Percentiles rank a stretch among this genome's conserved stretches.
These are phyloP conservation scores for Knoxia roxburghii DNA, from an alignment of 257 asterid genomes.

Conservation along the genomic window DNA sequence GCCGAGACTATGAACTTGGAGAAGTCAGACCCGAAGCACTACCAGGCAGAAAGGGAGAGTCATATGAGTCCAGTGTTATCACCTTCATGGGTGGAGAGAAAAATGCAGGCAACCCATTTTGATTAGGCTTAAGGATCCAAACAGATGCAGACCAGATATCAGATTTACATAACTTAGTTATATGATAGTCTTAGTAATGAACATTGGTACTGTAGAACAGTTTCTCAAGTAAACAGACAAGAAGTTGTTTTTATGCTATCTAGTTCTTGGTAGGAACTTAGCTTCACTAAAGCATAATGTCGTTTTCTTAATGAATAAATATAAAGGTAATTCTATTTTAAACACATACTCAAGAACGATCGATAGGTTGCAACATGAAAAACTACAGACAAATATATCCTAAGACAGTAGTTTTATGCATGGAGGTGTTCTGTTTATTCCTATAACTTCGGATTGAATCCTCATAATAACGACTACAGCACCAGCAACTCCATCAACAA, in stretches of 20 bases:
- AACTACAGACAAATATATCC: background rate
- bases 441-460: background rate
- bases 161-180: background rate
- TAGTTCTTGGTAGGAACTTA: slow-evolving; percentile 1
- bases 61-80: slow-evolving; percentile 60
- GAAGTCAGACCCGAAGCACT: slow-evolving; percentile 24
- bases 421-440: background rate
- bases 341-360: background rate
- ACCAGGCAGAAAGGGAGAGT: slow-evolving; percentile 22
- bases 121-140: slow-evolving; percentile 8
- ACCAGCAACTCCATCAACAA: background rate
- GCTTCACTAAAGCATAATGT: background rate
- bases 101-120: slow-evolving; percentile 43
- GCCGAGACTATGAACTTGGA: slow-evolving; percentile 29
- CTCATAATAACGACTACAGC: background rate
- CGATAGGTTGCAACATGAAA: too few species aligned
- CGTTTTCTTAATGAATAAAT: too few species aligned
- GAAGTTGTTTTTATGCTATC: background rate
- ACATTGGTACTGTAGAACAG: background rate
- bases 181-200: background rate
- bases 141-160: background rate
- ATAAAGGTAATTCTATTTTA: too few species aligned
- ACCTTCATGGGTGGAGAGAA: slow-evolving; percentile 77
- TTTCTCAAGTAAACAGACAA: background rate
- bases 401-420: slow-evolving; percentile 1